These are phyloP conservation scores for Anisodus acutangulus DNA, from an alignment of 257 asterid genomes.

Conservation along the genomic window DNA sequence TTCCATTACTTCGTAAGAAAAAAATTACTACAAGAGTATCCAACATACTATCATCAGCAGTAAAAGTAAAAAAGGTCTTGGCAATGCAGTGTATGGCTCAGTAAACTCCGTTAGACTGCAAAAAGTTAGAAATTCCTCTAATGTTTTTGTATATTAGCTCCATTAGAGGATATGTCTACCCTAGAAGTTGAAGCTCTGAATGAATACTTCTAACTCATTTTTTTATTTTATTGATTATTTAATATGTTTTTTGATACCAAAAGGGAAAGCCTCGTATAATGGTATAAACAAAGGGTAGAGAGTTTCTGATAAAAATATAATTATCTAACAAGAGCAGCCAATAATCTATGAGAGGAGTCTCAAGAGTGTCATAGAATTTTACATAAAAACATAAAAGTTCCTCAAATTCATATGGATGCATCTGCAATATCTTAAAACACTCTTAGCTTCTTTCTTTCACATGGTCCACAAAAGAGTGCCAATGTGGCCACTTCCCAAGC, in stretches of 20 bases:
- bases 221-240: neutral
- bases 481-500: neutral
- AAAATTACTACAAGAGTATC: neutral
- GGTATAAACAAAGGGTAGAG: neutral
- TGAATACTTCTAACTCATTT: neutral
- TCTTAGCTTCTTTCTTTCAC: neutral
- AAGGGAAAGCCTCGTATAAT: neutral
- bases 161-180: neutral
- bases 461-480: neutral
- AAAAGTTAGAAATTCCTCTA: neutral
- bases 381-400: neutral
- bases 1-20: no score
- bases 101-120: neutral
- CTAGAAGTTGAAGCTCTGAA: neutral
- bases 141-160: neutral
- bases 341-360: neutral
- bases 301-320: neutral
- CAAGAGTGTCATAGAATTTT: neutral
- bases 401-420: neutral
- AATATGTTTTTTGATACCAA: neutral
- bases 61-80: neutral
- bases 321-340: neutral
- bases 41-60: neutral
- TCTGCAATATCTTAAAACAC: neutral
- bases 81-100: neutral